Conservation (phyloP, 1,139 yeast species). For the Geotrichum bryndzae region DNA sequence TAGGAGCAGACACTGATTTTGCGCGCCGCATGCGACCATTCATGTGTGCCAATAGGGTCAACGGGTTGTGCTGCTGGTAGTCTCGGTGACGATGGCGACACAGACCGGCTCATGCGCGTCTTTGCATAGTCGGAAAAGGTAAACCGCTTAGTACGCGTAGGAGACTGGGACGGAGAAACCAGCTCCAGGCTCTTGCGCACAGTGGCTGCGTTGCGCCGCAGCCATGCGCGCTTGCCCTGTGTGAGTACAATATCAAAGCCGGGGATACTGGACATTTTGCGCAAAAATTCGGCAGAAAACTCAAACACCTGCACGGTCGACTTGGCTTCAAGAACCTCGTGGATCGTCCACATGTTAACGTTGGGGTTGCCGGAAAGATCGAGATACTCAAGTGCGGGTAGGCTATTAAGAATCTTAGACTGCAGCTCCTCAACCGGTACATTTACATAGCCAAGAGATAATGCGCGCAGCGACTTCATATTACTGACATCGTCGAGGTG, state of each 20-base stretch:
- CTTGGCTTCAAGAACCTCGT: conserved; percentile 42
- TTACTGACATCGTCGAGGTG: conserved; percentile 51
- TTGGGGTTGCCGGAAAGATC: conserved; percentile 49
- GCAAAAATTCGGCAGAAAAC: conserved; percentile 35
- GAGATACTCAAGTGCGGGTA: conserved; percentile 36
- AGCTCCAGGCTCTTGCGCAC: not conserved
- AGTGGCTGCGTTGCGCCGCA: conserved; percentile 25
- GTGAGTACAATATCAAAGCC: conserved; percentile 49
- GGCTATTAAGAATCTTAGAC: conserved; percentile 40
- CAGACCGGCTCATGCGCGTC: conserved; percentile 19
- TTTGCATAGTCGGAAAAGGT: conserved; percentile 29
- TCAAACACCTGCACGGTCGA: conserved; percentile 38
- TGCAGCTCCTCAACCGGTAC: conserved; percentile 47
- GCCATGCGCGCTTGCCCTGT: conserved; percentile 75
- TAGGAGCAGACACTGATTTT: conserved; percentile 33
- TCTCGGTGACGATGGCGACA: conserved; percentile 10
- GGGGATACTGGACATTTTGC: conserved; percentile 27
- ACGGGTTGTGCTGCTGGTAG: not conserved
- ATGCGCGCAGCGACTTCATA: conserved; percentile 46
- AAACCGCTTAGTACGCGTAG: conserved; percentile 22
- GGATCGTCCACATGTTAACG: conserved; percentile 48
- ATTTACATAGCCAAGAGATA: conserved; percentile 56
- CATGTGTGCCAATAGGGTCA: conserved; percentile 22
- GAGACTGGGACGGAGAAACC: conserved; percentile 11
- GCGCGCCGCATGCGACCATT: conserved; percentile 32